A percentile compares a stretch with the other conserved stretches of the same genome.
Evolutionary conservation across 345 rosid species (phyloP).

Genomic region (Euphorbia lathyris): DNA sequence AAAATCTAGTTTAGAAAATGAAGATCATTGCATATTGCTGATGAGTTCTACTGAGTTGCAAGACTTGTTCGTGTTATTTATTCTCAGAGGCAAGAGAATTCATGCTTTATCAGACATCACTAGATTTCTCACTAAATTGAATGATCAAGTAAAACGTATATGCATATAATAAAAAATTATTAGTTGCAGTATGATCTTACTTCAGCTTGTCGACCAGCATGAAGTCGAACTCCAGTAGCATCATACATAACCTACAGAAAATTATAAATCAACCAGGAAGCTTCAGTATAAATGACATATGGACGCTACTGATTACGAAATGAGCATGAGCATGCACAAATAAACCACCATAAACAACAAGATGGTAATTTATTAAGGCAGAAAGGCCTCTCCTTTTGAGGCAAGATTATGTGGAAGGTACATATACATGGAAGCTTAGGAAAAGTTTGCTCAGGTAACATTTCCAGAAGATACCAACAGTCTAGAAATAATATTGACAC

Average conservation of each 20-base stretch:
- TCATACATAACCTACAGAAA: slow-evolving; percentile 65
- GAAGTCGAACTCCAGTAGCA: slow-evolving; percentile 65
- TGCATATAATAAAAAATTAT: neutral
- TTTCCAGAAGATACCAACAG: neutral
- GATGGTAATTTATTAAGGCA: neutral
- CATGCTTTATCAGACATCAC: neutral
- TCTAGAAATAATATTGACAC: neutral
- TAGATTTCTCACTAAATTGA: slow-evolving; percentile 3
- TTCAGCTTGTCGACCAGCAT: slow-evolving; percentile 72
- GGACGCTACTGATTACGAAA: neutral
- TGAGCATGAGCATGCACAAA: neutral
- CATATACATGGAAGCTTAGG: neutral
- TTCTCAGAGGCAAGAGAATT: neutral
- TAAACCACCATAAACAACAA: neutral
- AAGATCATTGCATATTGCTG: neutral
- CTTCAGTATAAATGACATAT: neutral
- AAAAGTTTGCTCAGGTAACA: neutral
- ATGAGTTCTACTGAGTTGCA: neutral
- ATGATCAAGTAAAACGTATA: neutral
- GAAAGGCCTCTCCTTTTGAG: neutral
- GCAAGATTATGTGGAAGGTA: neutral
- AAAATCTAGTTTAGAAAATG: neutral
- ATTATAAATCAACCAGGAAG: slow-evolving; percentile 5
- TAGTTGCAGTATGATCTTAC: slow-evolving; percentile 27
- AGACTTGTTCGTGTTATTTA: neutral